Evolutionary conservation across 768 basidiomycete genomes (phyloP), one percentile per base, ranked within the genome.

Genomic region (Podaxis pistillaris): DNA sequence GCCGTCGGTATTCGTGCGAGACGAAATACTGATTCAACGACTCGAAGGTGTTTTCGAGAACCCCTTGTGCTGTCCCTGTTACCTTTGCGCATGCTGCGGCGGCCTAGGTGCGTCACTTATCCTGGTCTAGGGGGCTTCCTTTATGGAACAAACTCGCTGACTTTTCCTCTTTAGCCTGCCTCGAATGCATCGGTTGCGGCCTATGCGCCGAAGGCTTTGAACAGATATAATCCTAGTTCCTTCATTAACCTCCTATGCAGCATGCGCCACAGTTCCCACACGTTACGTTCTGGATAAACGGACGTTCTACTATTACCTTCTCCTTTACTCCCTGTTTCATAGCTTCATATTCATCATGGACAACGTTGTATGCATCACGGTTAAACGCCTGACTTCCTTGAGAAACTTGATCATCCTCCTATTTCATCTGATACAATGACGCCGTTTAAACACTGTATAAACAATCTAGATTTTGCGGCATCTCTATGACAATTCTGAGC

Each of bases 111-210:
- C 65, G 74, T 70, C 3, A 24, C 17, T 30, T 49, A 5, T 12
- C 11, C 19, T 9, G 19, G 19, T 19, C 19, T 19, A 19, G 19
- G 19, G 19, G 19, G 19, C 49, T 36, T 38, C 57, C 13, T 17
- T 3, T 19, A 17, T 66, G 33, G 17, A 19, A 33, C 33, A 33
- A 17, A 2, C 13, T n/a, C 36, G 4, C 56, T 58, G 1, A 33
- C 30, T 0, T 9, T 6, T 11, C 56, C 54, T 17, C 13, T 9
- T 30, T 11, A 88, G 87, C 82, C 7, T 89, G 87, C 63, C 71
- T 89, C 62, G 87, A 89, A 65, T 89, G 87, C 67, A 81, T 89
- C 56, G 83, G 83, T n/a, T 89, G 87, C 63, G 87, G 87, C 3
- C 71, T 88, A 30, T 88, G 87, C 68, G 85, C 82, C 2, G 86